Base-by-base conservation (phyloP, 306 rosid genomes). In the Styphnolobium japonicum region DNA sequence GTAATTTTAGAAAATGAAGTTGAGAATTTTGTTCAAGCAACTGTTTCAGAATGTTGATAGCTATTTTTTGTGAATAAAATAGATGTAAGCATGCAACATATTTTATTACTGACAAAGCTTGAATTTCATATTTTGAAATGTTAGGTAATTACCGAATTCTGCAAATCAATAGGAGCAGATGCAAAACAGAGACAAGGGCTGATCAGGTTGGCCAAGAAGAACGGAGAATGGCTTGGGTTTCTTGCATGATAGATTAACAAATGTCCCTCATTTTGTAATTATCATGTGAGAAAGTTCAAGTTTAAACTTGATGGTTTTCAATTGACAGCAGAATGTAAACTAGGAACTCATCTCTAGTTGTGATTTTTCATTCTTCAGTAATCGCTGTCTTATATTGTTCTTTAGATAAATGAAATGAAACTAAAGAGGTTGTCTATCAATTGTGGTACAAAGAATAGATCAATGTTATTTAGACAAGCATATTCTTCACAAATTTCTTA, bases 151-250 rank as follows among this genome's bases (percentile, higher is more conserved):
- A 95, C 98, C 0, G 99, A 96, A 57, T 96, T 96, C 77, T 96
- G 99, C 94, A 96, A 96, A 88, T 90, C 98, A 79, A 91, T 91
- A 73, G 99, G 99, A 67, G 98, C 99, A 53, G 99, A 96, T 81
- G 91, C 93, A 65, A 96, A 96, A 65, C 99, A 96, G 89, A 91
- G 99, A 83, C 99, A 96, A 87, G 99, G 99, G 42, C 73, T 96
- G 27, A 96, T 96, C 63, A 88, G 98, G 80, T 82, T 96, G 93
- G 99, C 98, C 49, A 96, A 96, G 92, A 96, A 93, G 89, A 96
- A 96, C 46, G 99, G 99, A 66, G 99, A 96, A 74, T 86, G 81
- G 89, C 96, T 96, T 40, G 99, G 99, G 11, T 96, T 96, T 81
- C 99, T 96, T 84, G 98, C 99, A 48, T 93, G 86, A 89, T 27